Evolutionary conservation across 106 monocot species (phyloP), one percentile per base, ranked within the genome.

Genomic region (Allium fistulosum): DNA sequence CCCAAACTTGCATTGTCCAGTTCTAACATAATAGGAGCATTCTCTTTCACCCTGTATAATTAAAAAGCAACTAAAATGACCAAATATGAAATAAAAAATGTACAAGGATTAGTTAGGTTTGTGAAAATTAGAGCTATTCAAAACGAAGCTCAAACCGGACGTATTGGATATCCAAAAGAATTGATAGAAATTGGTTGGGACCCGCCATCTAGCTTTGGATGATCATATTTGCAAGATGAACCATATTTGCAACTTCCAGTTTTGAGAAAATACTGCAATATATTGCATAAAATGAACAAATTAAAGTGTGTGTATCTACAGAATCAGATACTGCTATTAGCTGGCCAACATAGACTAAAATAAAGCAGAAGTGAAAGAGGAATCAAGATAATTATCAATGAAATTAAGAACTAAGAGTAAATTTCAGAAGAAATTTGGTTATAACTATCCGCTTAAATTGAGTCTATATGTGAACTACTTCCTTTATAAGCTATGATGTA

Each of bases 181-280:
- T 97, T 97, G 59, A 97, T 57, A 7, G 72, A 57, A 17, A 80
- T 67, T 7, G 75, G 78, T 11, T 28, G 79, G 52, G 82, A 59
- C 59, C 72, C 79, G 52, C 59, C 67, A 16, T 78, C 76, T 57
- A 82, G 82, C 59, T 78, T 97, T 6, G 97, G 97, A 61, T 97
- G 97, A 75, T 92, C 79, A 66, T 89, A 97, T 73, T 97, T 97
- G 80, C 97, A 97, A n/a, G 92, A 77, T 6, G 82, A 57, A 28
- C 97, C 97, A 82, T 84, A 97, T 68, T 92, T 97, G 78, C 97
- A 97, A 37, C 72, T 84, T n/a, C 97, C 92, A 57, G 91, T 97
- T 76, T 86, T 92, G 70, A 89, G 28, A 74, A 79, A 97, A 69
- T 84, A 89, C 97, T 99, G 82, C 69, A 68, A 68, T 65, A 63